Evolutionary conservation across 2,329 filamentous ascomycete species (phyloP).

Genomic region (Zymoseptoria brevis): DNA sequence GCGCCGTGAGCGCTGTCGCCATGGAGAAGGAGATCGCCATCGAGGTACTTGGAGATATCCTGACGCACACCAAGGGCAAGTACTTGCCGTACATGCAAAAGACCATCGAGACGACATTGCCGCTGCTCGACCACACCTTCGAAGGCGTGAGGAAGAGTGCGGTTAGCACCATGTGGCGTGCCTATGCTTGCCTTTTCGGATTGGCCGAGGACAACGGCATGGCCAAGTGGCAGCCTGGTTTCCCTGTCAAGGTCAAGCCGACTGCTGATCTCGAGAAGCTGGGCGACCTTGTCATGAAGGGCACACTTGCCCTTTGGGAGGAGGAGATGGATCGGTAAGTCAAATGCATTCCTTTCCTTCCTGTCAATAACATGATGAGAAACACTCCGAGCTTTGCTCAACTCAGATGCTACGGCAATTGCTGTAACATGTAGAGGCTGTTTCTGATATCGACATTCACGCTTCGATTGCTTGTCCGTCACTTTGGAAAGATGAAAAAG

Average conservation of each 20-base stretch:
- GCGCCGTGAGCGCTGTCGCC: slow-evolving; percentile 78
- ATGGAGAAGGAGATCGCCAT: slow-evolving; percentile 96
- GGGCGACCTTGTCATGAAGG: slow-evolving; percentile 73
- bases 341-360: slow-evolving; percentile 10
- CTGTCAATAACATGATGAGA: slow-evolving; percentile 63
- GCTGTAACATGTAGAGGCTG: slow-evolving; percentile 34
- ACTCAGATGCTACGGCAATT: slow-evolving; percentile 67
- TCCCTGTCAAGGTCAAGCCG: slow-evolving; percentile 75
- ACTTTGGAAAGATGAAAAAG: slow-evolving; percentile 33
- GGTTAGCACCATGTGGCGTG: slow-evolving; percentile 84
- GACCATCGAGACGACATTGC: slow-evolving; percentile 72
- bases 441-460: slow-evolving; percentile 39
- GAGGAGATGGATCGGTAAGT: slow-evolving; percentile 93
- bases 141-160: slow-evolving; percentile 91
- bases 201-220: slow-evolving; percentile 72
- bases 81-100: slow-evolving; percentile 82
- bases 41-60: slow-evolving; percentile 87
- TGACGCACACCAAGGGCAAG: slow-evolving; percentile 73
- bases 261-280: slow-evolving; percentile 73
- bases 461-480: neutral
- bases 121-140: slow-evolving; percentile 79
- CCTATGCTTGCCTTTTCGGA: slow-evolving; percentile 83
- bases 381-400: slow-evolving; percentile 96
- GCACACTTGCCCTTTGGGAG: slow-evolving; percentile 76
- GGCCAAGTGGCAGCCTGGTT: slow-evolving; percentile 78